phyloP scores from a whole-genome alignment of 176 grass and related monocot species.

The Juncus effusus region DNA sequence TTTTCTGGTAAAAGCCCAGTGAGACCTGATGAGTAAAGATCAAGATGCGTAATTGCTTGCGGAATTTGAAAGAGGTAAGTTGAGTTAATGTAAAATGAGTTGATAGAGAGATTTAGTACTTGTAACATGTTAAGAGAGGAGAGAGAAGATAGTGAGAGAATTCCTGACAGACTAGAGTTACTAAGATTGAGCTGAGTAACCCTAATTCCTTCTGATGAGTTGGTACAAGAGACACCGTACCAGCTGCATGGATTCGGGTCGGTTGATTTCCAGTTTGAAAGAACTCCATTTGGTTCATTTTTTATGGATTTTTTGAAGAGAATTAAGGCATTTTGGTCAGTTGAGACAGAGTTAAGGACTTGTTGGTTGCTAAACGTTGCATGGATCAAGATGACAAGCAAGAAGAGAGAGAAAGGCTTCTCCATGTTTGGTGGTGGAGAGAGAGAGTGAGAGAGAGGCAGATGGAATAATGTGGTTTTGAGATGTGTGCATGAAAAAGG shows the following conservation, averaged over 20 bases:
- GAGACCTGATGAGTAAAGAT: constrained; percentile 57
- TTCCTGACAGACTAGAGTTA: constrained; percentile 37
- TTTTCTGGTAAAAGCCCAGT: constrained; percentile 42
- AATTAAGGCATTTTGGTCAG: constrained; percentile 47
- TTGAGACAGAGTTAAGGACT: neutral
- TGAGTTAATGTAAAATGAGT: constrained; percentile 43
- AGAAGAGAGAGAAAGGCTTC: constrained; percentile 8
- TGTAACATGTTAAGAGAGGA: constrained; percentile 39
- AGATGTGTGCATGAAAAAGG: constrained; percentile 21
- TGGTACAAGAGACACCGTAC: constrained; percentile 63
- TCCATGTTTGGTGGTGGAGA: constrained; percentile 39
- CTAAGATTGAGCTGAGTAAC: constrained; percentile 57
- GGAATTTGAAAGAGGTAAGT: constrained; percentile 42
- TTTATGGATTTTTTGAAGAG: constrained; percentile 60
- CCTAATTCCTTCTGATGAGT: constrained; percentile 31
- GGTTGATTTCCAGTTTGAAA: constrained; percentile 47
- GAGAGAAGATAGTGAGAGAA: constrained; percentile 32
- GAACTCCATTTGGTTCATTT: constrained; percentile 40
- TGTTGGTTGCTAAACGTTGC: constrained; percentile 3
- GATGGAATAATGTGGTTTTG: constrained; percentile 8
- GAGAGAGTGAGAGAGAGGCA: constrained; percentile 18
- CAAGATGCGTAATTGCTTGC: constrained; percentile 35
- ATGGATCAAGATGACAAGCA: constrained; percentile 33
- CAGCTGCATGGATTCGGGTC: constrained; percentile 41
- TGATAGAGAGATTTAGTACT: constrained; percentile 67